Evolutionary conservation across 2,329 filamentous ascomycete genomes (phyloP), one percentile per base, ranked within the genome.

Genomic region (Microsporum canis): DNA sequence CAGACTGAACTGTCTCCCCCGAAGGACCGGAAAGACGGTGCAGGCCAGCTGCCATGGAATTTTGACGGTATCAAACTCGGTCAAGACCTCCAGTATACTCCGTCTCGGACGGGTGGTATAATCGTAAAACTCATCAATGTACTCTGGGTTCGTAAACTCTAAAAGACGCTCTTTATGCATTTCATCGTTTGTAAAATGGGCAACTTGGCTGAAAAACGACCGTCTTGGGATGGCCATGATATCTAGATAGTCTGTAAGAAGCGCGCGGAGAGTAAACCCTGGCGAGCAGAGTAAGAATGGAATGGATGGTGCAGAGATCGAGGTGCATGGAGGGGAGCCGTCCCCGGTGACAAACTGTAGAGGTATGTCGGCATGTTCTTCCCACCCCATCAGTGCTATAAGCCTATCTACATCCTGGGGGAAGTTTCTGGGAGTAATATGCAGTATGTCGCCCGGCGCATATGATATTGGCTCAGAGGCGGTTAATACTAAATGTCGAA

Each of bases 1-100:
- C 63, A 97, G 91, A 72, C 91, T 96, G 71, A 96, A 99, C 67
- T 95, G 88, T 4, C 94, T 83, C n/a, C 86, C 88, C n/a, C 90
- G 85, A 55, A 97, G 86, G 2, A 86, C 69, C 0, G 94, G 94
- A 60, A 99, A 86, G 14, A 91, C 79, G 60, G 86, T 84, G 7
- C 88, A 80, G 1, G 87, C 80, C 57, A 86, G 84, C 60, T 87
- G 78, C 75, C 86, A 88, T 0, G 94, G 91, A 1, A 99, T 84
- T 64, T 86, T 86, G 60, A 97, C 87, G 0, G 84, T 87, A 47
- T 88, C 82, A 68, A 99, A 99, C 67, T 99, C 94, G 61, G 92
- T 86, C 33, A 99, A 81, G 2, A 96, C 87, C 74, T 99, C 94
- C 4, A 99, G 78, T 61, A 97, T 96, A 62, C 88, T 95, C 38